Conservation (phyloP, 495 filamentous ascomycete genomes). For the Parmelia sp. region DNA sequence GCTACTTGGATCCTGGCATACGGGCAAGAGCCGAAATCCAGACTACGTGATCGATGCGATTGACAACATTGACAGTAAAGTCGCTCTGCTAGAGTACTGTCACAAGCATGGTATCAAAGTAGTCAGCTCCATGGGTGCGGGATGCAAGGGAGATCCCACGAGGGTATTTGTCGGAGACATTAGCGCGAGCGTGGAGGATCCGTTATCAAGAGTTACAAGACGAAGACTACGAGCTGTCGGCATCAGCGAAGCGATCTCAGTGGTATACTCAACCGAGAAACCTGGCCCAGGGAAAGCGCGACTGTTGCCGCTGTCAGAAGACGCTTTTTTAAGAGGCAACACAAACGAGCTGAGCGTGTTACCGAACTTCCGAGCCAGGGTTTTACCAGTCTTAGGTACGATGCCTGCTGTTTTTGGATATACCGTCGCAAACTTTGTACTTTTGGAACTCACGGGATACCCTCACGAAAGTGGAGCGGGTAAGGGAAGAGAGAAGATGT, state of each 20-base stretch:
- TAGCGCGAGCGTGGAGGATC: conserved; percentile 80
- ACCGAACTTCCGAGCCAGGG: conserved; percentile 87
- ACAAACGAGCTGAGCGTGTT: conserved; percentile 82
- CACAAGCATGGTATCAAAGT: conserved; percentile 66
- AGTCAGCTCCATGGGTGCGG: conserved; percentile 93
- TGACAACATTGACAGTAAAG: conserved; percentile 96
- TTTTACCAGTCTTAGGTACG: conserved; percentile 88
- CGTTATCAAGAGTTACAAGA: conserved; percentile 76
- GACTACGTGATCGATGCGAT: conserved; percentile 95
- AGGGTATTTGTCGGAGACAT: conserved; percentile 90
- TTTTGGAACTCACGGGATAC: conserved; percentile 78
- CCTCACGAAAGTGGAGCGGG: conserved; percentile 71
- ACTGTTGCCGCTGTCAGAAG: conserved; percentile 77
- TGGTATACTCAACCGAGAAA: conserved; percentile 90
- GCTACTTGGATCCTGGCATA: conserved; percentile 57
- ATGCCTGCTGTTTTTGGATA: conserved; percentile 97
- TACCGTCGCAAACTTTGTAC: conserved; percentile 81
- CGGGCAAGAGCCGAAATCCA: conserved; percentile 55
- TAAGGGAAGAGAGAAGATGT: conserved; percentile 85
- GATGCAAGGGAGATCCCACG: conserved; percentile 95
- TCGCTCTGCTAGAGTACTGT: conserved; percentile 84
- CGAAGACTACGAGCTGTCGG: conserved; percentile 72
- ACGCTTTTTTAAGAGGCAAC: conserved; percentile 81
- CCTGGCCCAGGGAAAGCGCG: conserved; percentile 86
- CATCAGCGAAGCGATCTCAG: conserved; percentile 76